Base-by-base conservation (phyloP, 768 basidiomycete species). In the Amanita fuliginea region DNA sequence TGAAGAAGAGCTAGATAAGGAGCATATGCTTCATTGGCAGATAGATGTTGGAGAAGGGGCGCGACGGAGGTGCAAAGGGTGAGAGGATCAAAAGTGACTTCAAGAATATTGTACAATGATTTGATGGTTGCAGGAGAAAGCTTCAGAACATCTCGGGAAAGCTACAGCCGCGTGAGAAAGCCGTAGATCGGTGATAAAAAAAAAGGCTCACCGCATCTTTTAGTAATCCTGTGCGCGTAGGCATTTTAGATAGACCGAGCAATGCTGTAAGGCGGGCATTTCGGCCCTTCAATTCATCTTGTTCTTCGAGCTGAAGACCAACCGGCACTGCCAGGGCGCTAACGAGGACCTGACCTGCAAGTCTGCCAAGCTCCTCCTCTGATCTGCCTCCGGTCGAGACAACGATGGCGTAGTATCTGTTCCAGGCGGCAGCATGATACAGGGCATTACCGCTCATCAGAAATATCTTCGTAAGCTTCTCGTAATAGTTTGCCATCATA, bases 401-500 rank as follows among this genome's bases (percentile, higher is more conserved):
- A 42, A 85, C 76, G 46, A 88, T 70, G 53, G 78, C 74, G 59
- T 84, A 82, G 63, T 93, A 96, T 49, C 83, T 75, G 40, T 85
- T 81, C 93, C 93, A 97, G 0, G 95, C 92, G 14, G 95, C 92
- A 43, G 95, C 94, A 62, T 98, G 95, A 69, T 92, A 98, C 11
- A 99, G 72, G 3, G 91, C 84, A 58, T 93, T 95, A 13, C 91
- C 88, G 53, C 86, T 90, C 73, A 93, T 95, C 59, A 94, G 75
- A 74, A 97, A 99, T 55, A 99, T 95, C 61, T 85, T 86, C 37
- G 94, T 89, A 55, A 97, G 80, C 68, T 98, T 97, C 65, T 97
- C 93, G 68, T 98, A 98, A 69, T 97, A 98, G 65, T 89, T 92
- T 52, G 92, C 91, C 94, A 98, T 97, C 92, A 97, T 95, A 10